Evolutionary conservation across 1,139 yeast species (phyloP).

Genomic region (Geotrichum klebahnii): DNA sequence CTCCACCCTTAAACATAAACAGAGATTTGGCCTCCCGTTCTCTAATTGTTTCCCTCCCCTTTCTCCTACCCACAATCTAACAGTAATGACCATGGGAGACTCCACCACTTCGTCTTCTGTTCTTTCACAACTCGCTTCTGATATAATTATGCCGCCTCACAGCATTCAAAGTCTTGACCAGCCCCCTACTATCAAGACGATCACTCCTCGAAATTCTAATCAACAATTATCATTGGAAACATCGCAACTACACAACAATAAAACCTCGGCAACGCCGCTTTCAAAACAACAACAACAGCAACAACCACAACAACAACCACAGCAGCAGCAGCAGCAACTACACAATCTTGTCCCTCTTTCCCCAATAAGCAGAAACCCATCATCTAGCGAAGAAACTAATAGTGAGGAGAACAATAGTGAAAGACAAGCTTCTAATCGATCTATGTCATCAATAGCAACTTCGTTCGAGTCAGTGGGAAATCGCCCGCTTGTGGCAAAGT

Average conservation of each 20-base stretch:
- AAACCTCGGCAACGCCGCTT: background rate
- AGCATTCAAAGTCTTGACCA: too few species aligned
- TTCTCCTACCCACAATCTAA: too few species aligned
- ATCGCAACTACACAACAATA: background rate
- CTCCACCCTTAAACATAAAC: too few species aligned
- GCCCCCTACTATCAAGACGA: background rate
- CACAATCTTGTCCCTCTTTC: slow-evolving; percentile 5
- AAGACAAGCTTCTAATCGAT: slow-evolving; percentile 20
- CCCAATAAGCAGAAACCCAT: slow-evolving; percentile 17
- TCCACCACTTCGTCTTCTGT: too few species aligned
- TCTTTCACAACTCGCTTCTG: too few species aligned
- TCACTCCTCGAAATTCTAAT: background rate
- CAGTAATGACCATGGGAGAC: too few species aligned
- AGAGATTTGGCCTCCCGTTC: too few species aligned
- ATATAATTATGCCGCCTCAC: too few species aligned
- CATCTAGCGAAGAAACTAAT: slow-evolving; percentile 20
- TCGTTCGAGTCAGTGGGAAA: slow-evolving; percentile 24
- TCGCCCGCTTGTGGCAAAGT: slow-evolving; percentile 12
- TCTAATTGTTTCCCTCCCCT: too few species aligned
- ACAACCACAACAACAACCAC: background rate
- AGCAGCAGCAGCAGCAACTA: slow-evolving; percentile 1
- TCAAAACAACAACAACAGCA: background rate
- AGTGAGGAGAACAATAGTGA: slow-evolving; percentile 19
- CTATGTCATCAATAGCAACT: slow-evolving; percentile 30
- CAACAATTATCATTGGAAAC: background rate